Percentiles rank a stretch among this genome's conserved stretches.
phyloP scores from a whole-genome alignment of 495 filamentous ascomycete genomes.

The Parathielavia appendiculata region DNA sequence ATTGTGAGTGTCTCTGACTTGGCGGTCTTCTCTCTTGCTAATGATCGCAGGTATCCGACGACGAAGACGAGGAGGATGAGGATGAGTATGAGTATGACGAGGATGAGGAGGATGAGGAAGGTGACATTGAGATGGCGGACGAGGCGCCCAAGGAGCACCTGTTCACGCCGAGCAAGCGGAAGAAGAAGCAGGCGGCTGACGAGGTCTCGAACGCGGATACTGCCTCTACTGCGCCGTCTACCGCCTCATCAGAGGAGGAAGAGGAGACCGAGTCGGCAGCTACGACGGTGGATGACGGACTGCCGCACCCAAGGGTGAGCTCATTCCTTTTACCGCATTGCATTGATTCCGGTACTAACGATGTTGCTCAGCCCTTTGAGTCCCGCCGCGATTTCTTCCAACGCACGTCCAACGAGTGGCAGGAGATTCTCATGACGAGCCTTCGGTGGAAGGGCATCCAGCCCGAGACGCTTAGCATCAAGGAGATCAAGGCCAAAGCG shows the following conservation, averaged over 20 bases:
- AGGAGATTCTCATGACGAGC: slow-evolving; percentile 69
- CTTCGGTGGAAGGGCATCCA: slow-evolving; percentile 54
- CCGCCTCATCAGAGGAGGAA: slow-evolving; percentile 36
- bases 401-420: slow-evolving; percentile 85
- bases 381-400: slow-evolving; percentile 86
- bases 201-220: slow-evolving; percentile 34
- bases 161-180: slow-evolving; percentile 40
- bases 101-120: slow-evolving; percentile 61
- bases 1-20: slow-evolving; percentile 42
- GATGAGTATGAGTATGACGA: slow-evolving; percentile 66
- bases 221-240: slow-evolving; percentile 26
- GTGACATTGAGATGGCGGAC: slow-evolving; percentile 44
- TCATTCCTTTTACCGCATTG: not conserved
- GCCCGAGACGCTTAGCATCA: slow-evolving; percentile 63
- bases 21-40: slow-evolving; percentile 8
- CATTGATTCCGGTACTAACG: slow-evolving; percentile 27
- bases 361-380: slow-evolving; percentile 77
- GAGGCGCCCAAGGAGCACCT: slow-evolving; percentile 28
- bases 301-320: slow-evolving; percentile 53
- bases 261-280: slow-evolving; percentile 44
- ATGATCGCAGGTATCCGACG: slow-evolving; percentile 51
- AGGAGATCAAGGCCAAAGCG: slow-evolving; percentile 84
- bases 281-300: slow-evolving; percentile 49
- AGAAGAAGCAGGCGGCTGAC: slow-evolving; percentile 43
- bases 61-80: slow-evolving; percentile 63